phyloP scores from a whole-genome alignment of 768 basidiomycete species.

The Inosperma sp. region DNA sequence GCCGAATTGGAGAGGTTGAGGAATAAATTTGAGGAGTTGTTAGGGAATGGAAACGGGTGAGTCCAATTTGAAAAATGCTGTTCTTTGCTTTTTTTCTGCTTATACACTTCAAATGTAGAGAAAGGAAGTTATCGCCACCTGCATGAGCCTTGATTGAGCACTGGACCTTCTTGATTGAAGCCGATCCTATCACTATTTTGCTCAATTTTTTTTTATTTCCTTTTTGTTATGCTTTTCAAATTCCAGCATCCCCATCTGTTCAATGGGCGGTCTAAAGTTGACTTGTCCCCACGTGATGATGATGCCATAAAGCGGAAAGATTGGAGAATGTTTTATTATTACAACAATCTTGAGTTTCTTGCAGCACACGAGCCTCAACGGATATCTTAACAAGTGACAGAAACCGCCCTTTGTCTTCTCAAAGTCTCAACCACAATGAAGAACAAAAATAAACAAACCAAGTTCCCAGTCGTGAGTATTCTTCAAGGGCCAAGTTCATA shows the following conservation, averaged over 20 bases:
- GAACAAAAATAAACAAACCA: constrained; percentile 87
- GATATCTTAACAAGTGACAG: too few relatives aligned
- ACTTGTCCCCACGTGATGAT: too few relatives aligned
- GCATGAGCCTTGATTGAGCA: not conserved
- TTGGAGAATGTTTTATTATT: too few relatives aligned
- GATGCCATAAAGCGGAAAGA: too few relatives aligned
- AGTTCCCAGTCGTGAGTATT: constrained; percentile 79
- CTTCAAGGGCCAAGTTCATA: not conserved
- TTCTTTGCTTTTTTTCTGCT: not conserved
- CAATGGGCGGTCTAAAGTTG: too few relatives aligned
- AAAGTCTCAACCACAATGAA: constrained; percentile 48
- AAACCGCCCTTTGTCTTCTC: too few relatives aligned
- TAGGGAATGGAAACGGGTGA: constrained; percentile 28
- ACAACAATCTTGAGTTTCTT: too few relatives aligned
- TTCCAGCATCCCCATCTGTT: not conserved
- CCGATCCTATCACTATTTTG: not conserved
- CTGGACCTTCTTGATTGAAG: too few relatives aligned
- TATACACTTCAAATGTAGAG: not conserved
- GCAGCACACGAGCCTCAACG: too few relatives aligned
- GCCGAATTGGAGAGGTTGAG: constrained; percentile 23
- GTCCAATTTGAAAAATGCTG: not conserved
- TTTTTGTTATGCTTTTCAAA: not conserved
- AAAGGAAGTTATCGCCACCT: constrained; percentile 1
- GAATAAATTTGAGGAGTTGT: constrained; percentile 25
- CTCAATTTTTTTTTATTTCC: not conserved